Conservation (phyloP, 345 rosid genomes). For the Lepidium africanum region DNA sequence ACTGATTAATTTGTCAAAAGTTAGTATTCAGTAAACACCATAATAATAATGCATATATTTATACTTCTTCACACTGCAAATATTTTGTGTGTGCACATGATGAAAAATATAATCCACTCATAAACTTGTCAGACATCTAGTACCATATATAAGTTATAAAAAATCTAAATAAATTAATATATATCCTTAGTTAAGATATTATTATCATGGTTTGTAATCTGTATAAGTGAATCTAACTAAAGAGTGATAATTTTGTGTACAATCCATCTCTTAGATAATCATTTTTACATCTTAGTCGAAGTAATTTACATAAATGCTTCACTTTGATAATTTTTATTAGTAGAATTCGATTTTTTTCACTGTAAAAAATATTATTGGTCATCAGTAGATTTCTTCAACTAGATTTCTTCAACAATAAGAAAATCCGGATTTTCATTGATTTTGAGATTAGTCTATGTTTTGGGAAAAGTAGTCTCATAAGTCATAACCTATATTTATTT, state of each 20-base stretch:
- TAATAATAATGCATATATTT: not conserved
- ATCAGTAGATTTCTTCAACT: no score
- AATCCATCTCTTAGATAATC: not conserved
- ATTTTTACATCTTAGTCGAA: not conserved
- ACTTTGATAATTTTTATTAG: no score
- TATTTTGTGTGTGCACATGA: conserved; percentile 3
- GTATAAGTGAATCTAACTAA: not conserved
- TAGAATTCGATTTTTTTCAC: no score
- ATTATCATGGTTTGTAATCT: not conserved
- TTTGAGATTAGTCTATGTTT: no score
- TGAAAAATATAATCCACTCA: not conserved
- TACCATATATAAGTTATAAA: not conserved
- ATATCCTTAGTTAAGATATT: not conserved
- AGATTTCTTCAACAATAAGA: no score
- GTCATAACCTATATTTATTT: not conserved
- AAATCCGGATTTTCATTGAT: no score
- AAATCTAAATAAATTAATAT: not conserved
- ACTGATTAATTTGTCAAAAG: conserved; percentile 11
- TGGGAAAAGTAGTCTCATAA: not conserved
- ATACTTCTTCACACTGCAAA: not conserved
- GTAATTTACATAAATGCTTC: not conserved
- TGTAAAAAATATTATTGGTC: no score
- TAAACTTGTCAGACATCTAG: not conserved
- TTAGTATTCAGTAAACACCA: not conserved
- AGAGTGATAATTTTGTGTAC: not conserved